phyloP scores from a whole-genome alignment of 176 grass and related monocot species.

The Oryza officinalis region DNA sequence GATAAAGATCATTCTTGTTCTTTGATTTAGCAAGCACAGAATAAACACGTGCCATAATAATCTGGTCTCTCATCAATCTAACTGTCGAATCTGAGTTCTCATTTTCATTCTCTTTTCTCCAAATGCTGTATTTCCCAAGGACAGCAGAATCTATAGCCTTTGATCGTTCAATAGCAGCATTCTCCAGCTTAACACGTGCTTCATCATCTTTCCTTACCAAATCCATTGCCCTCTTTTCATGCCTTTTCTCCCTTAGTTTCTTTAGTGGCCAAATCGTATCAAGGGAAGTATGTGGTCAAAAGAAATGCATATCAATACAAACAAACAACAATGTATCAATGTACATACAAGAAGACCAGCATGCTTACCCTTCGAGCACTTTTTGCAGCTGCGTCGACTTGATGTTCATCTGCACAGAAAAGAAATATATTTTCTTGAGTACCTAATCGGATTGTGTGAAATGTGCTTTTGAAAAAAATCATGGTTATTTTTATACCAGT shows the following conservation, averaged over 20 bases:
- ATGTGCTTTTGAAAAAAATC: conserved; percentile 28
- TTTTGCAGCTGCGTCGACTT: conserved; percentile 54
- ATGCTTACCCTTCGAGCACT: conserved; percentile 75
- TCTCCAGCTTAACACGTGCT: conserved; percentile 82
- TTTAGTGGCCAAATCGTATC: conserved; percentile 38
- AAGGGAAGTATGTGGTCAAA: background rate
- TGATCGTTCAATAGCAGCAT: conserved; percentile 90
- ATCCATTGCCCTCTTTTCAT: conserved; percentile 78
- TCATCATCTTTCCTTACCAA: conserved; percentile 83
- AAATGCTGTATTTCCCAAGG: conserved; percentile 97
- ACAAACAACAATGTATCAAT: conserved; percentile 12
- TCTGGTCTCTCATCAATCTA: conserved; percentile 95
- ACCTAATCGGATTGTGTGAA: background rate
- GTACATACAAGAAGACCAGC: conserved; percentile 25
- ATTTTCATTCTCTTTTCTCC: conserved; percentile 94
- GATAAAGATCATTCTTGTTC: conserved; percentile 66
- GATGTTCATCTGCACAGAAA: conserved; percentile 59
- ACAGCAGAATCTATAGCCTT: conserved; percentile 91
- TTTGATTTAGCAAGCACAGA: conserved; percentile 70
- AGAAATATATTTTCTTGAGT: conserved; percentile 28
- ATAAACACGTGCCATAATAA: conserved; percentile 98
- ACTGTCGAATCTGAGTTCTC: conserved; percentile 93
- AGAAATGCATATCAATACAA: background rate
- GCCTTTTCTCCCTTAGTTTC: conserved; percentile 89
- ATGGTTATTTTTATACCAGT: conserved; percentile 45